Percentiles rank a stretch among this genome's conserved stretches.
These are phyloP conservation scores for Guyanaporus albipodus DNA, from an alignment of 768 basidiomycete species.

Conservation along the genomic window DNA sequence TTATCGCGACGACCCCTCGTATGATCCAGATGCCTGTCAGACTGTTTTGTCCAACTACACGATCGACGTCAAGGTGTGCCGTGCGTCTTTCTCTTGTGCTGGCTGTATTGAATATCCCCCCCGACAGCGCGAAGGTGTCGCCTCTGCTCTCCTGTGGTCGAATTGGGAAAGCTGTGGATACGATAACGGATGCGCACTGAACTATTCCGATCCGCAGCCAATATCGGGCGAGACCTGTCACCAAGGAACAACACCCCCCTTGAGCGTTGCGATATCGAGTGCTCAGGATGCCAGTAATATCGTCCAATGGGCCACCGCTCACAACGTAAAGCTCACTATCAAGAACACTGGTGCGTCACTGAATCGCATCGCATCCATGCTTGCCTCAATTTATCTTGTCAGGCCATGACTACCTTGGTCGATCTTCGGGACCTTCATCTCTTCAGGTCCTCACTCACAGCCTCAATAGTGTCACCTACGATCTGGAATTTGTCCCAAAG, in stretches of 20 bases:
- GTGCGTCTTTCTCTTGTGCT: neutral
- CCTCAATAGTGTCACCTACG: neutral
- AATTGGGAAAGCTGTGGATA: neutral
- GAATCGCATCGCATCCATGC: neutral
- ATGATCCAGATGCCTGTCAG: neutral
- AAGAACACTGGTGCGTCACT: neutral
- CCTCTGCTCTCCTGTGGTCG: neutral
- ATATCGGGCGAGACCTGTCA: neutral
- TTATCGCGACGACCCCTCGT: neutral
- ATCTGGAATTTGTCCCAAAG: neutral
- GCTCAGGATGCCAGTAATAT: neutral
- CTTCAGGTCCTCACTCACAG: neutral
- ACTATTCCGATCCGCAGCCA: neutral
- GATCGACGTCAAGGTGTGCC: neutral
- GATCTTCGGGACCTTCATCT: neutral
- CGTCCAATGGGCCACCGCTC: neutral
- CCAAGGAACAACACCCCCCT: neutral
- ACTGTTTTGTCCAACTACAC: neutral
- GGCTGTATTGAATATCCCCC: neutral
- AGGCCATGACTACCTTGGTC: neutral
- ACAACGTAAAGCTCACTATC: neutral
- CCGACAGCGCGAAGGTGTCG: neutral
- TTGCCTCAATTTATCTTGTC: neutral
- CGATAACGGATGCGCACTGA: neutral
- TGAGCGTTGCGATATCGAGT: neutral